These are phyloP conservation scores for Lojkania enalia DNA, from an alignment of 2,329 filamentous ascomycete genomes.

Conservation along the genomic window DNA sequence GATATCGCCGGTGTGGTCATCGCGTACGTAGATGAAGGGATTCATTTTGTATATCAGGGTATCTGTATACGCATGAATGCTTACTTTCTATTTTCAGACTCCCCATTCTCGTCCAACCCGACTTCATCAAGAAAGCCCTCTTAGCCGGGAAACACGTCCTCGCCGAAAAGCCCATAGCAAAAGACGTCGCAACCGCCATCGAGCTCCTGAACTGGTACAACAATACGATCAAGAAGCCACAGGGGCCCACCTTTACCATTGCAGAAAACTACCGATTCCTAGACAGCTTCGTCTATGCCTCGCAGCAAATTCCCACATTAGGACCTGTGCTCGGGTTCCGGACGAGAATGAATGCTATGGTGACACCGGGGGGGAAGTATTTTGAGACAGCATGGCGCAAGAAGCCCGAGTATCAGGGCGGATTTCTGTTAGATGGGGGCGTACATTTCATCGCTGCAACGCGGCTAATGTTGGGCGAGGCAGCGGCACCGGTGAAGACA, in stretches of 20 bases:
- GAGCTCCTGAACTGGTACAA: constrained; percentile 55
- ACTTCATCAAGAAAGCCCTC: constrained; percentile 61
- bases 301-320: constrained; percentile 54
- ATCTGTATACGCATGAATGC: not conserved
- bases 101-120: constrained; percentile 64
- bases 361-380: constrained; percentile 58
- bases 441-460: constrained; percentile 71
- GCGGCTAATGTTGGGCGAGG: constrained; percentile 58
- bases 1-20: constrained; percentile 62
- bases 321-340: constrained; percentile 61
- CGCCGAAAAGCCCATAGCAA: constrained; percentile 69
- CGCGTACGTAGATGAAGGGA: constrained; percentile 42
- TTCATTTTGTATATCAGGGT: not conserved
- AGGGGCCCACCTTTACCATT: constrained; percentile 50
- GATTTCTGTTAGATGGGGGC: constrained; percentile 75
- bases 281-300: constrained; percentile 58
- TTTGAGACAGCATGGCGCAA: constrained; percentile 66
- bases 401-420: constrained; percentile 71
- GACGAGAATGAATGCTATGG: constrained; percentile 50
- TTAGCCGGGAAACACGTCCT: constrained; percentile 71
- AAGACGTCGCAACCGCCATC: constrained; percentile 57
- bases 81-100: constrained; percentile 46
- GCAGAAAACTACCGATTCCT: constrained; percentile 76
- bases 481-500: constrained; percentile 52
- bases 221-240: constrained; percentile 40